Evolutionary conservation across 805 yeast genomes (phyloP).

Genomic region (Wickerhamiella cacticola): DNA sequence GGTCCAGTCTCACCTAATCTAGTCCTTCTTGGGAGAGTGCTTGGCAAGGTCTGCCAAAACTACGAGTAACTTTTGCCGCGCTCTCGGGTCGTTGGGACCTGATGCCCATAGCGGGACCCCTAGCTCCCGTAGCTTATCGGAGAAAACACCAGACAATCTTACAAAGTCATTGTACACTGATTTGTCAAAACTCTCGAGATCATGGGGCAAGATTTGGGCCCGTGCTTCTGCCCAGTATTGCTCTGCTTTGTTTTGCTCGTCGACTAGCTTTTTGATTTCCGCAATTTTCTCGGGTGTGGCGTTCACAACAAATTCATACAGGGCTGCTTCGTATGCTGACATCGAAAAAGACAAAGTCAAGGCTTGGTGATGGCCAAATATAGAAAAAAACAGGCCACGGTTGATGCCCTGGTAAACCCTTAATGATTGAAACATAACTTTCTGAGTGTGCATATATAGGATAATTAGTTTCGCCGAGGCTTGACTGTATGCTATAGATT

Average conservation of each 20-base stretch:
- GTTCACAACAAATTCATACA: conserved; percentile 2
- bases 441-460: no score
- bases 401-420: no score
- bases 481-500: no score
- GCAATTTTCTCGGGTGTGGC: not conserved
- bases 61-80: conserved; percentile 4
- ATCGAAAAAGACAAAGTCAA: no score
- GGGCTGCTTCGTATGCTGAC: conserved; percentile 9
- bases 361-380: no score
- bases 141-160: not conserved
- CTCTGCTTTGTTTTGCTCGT: conserved; percentile 1
- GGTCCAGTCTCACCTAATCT: not conserved
- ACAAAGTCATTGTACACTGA: conserved; percentile 1
- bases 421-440: no score
- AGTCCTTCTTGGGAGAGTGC: not conserved
- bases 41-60: conserved; percentile 5
- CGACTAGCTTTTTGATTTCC: not conserved
- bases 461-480: no score
- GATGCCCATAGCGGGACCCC: conserved; percentile 6
- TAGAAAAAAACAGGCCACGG: no score
- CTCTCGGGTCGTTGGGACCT: conserved; percentile 7
- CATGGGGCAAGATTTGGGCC: not conserved
- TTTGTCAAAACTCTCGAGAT: conserved; percentile 1
- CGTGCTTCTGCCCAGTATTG: conserved; percentile 6
- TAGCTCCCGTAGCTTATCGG: not conserved